Percentiles rank a stretch among this genome's conserved stretches.
Evolutionary conservation across 208 protist species (phyloP).

Genomic region (Lotmaria passim): DNA sequence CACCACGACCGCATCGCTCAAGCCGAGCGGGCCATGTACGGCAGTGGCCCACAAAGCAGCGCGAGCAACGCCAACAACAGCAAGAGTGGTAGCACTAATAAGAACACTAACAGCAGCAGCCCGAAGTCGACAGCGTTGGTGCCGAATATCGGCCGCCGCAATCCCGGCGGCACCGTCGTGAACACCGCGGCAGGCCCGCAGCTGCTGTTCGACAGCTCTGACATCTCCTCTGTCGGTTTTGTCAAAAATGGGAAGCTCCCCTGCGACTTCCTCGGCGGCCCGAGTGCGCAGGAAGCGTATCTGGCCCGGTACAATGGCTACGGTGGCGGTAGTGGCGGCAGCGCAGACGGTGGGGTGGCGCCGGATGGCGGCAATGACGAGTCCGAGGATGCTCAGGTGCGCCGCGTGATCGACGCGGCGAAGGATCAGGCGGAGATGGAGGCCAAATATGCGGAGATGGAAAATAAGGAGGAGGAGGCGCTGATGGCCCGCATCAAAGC

Average conservation of each 20-base stretch:
- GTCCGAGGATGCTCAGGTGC: constrained; percentile 56
- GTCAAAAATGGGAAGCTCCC: constrained; percentile 37
- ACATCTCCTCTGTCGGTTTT: constrained; percentile 81
- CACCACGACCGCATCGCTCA: constrained; percentile 42
- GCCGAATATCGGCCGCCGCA: constrained; percentile 10
- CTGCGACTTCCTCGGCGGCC: constrained; percentile 61
- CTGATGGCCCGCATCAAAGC: constrained; percentile 58
- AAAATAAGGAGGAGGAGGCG: constrained; percentile 54
- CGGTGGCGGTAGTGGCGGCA: too few species aligned
- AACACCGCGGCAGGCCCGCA: constrained; percentile 52
- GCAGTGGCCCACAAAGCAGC: background rate
- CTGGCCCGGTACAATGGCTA: constrained; percentile 6
- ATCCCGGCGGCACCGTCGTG: constrained; percentile 50
- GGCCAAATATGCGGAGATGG: constrained; percentile 48
- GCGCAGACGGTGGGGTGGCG: too few species aligned
- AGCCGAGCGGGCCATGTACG: constrained; percentile 29
- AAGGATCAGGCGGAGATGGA: constrained; percentile 60
- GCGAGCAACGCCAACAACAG: background rate
- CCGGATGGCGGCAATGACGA: constrained; percentile 20
- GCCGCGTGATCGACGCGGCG: constrained; percentile 43
- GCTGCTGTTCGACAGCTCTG: constrained; percentile 73
- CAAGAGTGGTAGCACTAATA: background rate
- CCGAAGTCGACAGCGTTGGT: background rate
- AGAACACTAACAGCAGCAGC: background rate
- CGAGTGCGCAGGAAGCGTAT: constrained; percentile 35